Percentiles rank a stretch among this genome's conserved stretches.
These are phyloP conservation scores for Trichoderma breve DNA, from an alignment of 2,329 filamentous ascomycete species.

Conservation along the genomic window DNA sequence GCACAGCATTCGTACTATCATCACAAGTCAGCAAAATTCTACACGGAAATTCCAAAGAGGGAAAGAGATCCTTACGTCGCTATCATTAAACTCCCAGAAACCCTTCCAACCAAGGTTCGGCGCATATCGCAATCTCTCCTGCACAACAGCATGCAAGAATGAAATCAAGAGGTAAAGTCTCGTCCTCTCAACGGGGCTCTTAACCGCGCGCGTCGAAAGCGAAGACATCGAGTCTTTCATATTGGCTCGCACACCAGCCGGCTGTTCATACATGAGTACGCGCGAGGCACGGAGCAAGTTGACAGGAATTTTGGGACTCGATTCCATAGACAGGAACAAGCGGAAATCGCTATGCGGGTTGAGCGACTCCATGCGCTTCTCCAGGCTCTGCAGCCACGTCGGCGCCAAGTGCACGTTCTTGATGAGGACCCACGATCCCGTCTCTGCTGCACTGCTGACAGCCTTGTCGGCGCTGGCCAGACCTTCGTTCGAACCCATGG, in stretches of 20 bases:
- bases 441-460: conserved; percentile 85
- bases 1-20: conserved; percentile 90
- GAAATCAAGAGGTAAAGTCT: conserved; percentile 87
- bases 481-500: conserved; percentile 97
- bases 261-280: conserved; percentile 97
- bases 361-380: conserved; percentile 93
- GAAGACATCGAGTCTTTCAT: conserved; percentile 97
- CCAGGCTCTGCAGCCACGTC: conserved; percentile 92
- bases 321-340: conserved; percentile 97
- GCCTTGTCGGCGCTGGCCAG: conserved; percentile 92
- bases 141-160: conserved; percentile 93
- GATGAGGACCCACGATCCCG: conserved; percentile 92
- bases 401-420: conserved; percentile 98
- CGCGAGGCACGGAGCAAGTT: conserved; percentile 90
- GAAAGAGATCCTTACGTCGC: conserved; percentile 69
- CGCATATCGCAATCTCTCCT: conserved; percentile 91
- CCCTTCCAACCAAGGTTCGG: conserved; percentile 95
- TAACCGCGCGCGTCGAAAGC: conserved; percentile 70
- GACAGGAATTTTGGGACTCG: conserved; percentile 93
- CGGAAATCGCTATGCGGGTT: conserved; percentile 93
- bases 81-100: conserved; percentile 99
- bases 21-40: conserved; percentile 18
- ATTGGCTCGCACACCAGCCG: conserved; percentile 91
- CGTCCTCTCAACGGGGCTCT: conserved; percentile 85
- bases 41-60: not conserved